A percentile compares a stretch with the other conserved stretches of the same genome.
These are phyloP conservation scores for Coemansia sp. DNA, from an alignment of 192 early-diverging fungal species.

Conservation along the genomic window DNA sequence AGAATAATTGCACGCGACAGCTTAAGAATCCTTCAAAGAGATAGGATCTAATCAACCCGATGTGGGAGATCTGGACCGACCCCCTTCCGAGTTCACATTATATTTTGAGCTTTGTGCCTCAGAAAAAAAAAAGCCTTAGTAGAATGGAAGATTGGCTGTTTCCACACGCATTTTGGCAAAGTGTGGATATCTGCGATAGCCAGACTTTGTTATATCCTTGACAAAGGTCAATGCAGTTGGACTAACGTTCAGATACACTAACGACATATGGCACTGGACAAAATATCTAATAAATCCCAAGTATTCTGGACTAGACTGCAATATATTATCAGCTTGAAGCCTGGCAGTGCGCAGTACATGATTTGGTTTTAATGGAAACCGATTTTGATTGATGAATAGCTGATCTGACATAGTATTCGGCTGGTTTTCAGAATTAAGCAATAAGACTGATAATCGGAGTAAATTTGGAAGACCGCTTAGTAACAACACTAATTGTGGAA, in stretches of 20 bases:
- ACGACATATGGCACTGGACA: background rate
- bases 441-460: background rate
- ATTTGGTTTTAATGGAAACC: too few relatives aligned
- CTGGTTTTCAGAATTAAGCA: too few relatives aligned
- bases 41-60: too few relatives aligned
- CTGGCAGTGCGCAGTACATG: background rate
- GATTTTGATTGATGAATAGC: too few relatives aligned
- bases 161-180: background rate
- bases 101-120: too few relatives aligned
- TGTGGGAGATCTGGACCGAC: too few relatives aligned
- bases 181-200: background rate
- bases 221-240: slow-evolving; percentile 3
- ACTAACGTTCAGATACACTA: slow-evolving; percentile 6
- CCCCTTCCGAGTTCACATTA: too few relatives aligned
- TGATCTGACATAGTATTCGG: too few relatives aligned
- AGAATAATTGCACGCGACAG: too few relatives aligned
- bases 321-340: slow-evolving; percentile 4
- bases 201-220: background rate
- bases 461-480: background rate
- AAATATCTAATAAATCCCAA: slow-evolving; percentile 10
- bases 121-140: background rate
- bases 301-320: slow-evolving; percentile 6
- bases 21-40: too few relatives aligned
- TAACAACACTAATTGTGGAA: background rate
- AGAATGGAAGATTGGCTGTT: background rate